Evolutionary conservation across 2,329 filamentous ascomycete genomes (phyloP).

Genomic region (Fusarium protoensiforme): DNA sequence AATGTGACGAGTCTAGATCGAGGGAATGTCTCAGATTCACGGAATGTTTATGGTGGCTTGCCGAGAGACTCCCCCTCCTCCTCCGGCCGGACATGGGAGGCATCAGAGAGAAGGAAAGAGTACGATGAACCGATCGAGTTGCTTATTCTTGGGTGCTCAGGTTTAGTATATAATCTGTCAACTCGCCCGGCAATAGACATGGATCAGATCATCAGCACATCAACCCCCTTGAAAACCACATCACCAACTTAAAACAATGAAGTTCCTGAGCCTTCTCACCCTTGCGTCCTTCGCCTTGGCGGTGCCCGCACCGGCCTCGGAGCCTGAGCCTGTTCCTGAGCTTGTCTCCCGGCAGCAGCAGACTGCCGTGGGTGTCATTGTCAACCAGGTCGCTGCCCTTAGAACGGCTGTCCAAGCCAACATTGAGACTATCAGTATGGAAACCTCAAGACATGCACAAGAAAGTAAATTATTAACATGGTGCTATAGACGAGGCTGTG

Average conservation of each 20-base stretch:
- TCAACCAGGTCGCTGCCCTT: neutral
- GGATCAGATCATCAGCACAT: neutral
- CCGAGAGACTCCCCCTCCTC: neutral
- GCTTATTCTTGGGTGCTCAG: neutral
- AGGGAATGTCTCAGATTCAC: neutral
- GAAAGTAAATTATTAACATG: neutral
- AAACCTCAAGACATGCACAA: accelerated
- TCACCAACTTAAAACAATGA: slow-evolving; percentile 16
- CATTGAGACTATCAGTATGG: slow-evolving; percentile 11
- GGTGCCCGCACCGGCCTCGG: neutral
- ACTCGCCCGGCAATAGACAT: neutral
- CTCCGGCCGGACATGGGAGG: neutral
- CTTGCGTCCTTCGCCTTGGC: slow-evolving; percentile 24
- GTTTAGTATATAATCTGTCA: slow-evolving; percentile 14
- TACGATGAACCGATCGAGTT: neutral
- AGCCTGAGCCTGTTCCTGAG: neutral
- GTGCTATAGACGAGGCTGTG: neutral
- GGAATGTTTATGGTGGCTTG: slow-evolving; percentile 17
- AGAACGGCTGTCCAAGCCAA: accelerated
- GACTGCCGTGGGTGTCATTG: slow-evolving; percentile 11
- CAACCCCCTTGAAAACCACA: neutral
- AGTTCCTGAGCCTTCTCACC: slow-evolving; percentile 24
- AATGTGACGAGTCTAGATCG: neutral
- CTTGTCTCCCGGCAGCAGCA: slow-evolving; percentile 5
- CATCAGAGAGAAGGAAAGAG: neutral